Base-by-base conservation (phyloP, 1,139 yeast genomes). In the Scheffersomyces stambukii region DNA sequence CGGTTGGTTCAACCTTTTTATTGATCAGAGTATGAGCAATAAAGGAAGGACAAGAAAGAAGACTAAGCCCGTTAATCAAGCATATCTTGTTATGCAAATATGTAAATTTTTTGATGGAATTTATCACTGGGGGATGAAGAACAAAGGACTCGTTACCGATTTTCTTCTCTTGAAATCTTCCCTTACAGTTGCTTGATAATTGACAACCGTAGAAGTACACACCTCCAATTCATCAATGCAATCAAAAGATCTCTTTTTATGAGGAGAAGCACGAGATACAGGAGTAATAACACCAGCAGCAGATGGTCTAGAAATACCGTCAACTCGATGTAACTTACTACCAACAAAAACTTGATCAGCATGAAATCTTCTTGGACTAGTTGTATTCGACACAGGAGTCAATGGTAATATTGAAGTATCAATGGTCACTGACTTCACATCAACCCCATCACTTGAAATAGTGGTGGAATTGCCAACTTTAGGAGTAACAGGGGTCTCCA, bases 321-420 rank as follows among this genome's bases (percentile, higher is more conserved):
- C n/a, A n/a, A n/a, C n/a, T n/a, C n/a, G n/a, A n/a, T n/a, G n/a
- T n/a, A n/a, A n/a, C 9, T 26, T 26, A 5, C 21, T 28, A 16
- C 28, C 33, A 18, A 17, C 27, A 23, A 20, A 28, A 7, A 28
- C 40, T 24, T 35, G 37, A 18, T 39, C 43, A 15, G 37, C 28
- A 18, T 32, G 33, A 30, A 36, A 25, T 25, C 54, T 32, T 29
- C 42, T 47, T 14, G 57, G 57, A 30, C 52, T 45, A 8, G 56
- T 51, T 31, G 46, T 49, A 34, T 46, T 51, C 15, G 54, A 49
- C 13, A 52, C 46, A 6, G 60, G 60, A 12, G 60, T 54, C 21
- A 54, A 42, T 19, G 60, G 60, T 9, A 38, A 24, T 18, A 30
- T 30, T 11, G 27, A 19, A 10, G 28, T 22, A 13, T 32, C 30